Conservation (phyloP, 192 early-diverging fungal genomes). For the Coemansia sp. region DNA sequence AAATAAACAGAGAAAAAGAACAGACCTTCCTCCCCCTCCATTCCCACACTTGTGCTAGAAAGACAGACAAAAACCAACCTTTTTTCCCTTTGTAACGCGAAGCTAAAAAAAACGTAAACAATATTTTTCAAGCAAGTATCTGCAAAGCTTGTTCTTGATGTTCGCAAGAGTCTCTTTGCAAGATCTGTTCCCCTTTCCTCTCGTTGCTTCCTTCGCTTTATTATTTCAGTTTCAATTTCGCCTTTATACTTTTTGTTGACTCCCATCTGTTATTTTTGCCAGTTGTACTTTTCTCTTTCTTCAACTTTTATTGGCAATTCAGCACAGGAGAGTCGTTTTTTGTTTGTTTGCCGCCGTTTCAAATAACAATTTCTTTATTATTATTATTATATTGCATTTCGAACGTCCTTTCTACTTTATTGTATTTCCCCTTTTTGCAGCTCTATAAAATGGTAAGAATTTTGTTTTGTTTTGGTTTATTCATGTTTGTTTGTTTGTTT, state of each 20-base stretch:
- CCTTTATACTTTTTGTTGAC: slow-evolving; percentile 6
- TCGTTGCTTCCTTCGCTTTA: background rate
- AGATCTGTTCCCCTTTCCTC: slow-evolving; percentile 2
- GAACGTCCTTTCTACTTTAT: slow-evolving; percentile 11
- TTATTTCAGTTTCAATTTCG: slow-evolving; percentile 5
- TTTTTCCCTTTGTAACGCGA: too few species aligned
- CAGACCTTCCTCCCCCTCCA: too few species aligned
- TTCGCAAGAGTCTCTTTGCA: background rate
- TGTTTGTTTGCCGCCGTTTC: background rate
- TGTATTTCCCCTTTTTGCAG: slow-evolving; percentile 6
- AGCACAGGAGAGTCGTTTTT: background rate
- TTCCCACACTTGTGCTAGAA: too few species aligned
- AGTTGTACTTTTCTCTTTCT: slow-evolving; percentile 2
- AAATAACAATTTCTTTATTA: slow-evolving; percentile 5
- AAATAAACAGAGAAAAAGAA: too few species aligned
- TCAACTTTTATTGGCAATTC: background rate
- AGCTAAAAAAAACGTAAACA: too few species aligned
- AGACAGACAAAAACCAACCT: too few species aligned
- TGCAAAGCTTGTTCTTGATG: background rate
- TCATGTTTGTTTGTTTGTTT: background rate
- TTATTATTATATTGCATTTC: slow-evolving; percentile 6
- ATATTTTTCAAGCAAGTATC: background rate
- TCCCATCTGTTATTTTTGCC: background rate
- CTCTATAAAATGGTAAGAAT: slow-evolving; percentile 13
- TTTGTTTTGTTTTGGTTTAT: background rate